These are phyloP conservation scores for Vanilla planifolia DNA, from an alignment of 106 monocot species.

Conservation along the genomic window DNA sequence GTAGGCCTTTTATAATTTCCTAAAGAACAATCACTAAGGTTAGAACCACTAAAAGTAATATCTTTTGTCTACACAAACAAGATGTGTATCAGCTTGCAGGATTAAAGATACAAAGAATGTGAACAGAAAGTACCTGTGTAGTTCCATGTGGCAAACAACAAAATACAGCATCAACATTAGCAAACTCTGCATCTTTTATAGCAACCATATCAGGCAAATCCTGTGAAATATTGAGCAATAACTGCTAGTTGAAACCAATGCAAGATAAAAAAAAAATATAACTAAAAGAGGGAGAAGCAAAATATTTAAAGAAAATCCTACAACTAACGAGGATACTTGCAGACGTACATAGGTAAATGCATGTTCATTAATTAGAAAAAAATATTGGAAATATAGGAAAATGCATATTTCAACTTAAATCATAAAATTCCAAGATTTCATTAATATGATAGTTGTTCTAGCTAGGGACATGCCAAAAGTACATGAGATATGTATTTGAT, in stretches of 20 bases:
- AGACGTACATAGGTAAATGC: no score
- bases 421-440: no score
- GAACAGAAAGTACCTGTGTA: constrained; percentile 60
- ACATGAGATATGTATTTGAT: no score
- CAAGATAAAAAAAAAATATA: constrained; percentile 1
- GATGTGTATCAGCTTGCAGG: background rate
- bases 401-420: no score
- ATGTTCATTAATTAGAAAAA: no score
- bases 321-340: no score
- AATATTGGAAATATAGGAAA: no score
- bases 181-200: constrained; percentile 94
- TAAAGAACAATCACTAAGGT: constrained; percentile 22
- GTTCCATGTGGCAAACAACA: constrained; percentile 99
- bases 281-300: background rate
- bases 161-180: constrained; percentile 91
- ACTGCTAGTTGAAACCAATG: background rate
- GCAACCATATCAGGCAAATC: constrained; percentile 80
- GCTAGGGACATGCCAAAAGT: no score
- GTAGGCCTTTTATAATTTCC: constrained; percentile 92
- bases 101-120: background rate
- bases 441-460: no score
- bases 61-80: background rate
- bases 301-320: background rate
- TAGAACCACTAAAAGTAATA: background rate
- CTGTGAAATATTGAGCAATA: constrained; percentile 26